Evolutionary conservation across 2,329 filamentous ascomycete genomes (phyloP), one percentile per base, ranked within the genome.

Genomic region (Pseudomassariella vexata): DNA sequence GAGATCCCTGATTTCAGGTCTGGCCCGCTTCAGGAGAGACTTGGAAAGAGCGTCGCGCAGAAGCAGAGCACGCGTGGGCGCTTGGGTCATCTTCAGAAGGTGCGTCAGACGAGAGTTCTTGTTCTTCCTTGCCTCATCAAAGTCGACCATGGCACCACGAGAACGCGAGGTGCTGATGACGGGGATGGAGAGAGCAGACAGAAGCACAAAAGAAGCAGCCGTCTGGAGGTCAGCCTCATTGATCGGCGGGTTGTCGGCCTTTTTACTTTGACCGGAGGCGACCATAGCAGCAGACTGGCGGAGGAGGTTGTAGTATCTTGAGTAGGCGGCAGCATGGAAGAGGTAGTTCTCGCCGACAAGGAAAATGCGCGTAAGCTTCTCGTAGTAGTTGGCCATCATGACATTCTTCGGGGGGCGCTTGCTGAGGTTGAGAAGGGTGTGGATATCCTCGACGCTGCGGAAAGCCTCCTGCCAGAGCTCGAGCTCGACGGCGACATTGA

Each of bases 331-430:
- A 47, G 92, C 92, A 57, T 98, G 92, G 80, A 98, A 98, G 27
- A 98, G 80, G 60, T 96, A 96, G 73, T 98, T 98, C 68, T 96
- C 92, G 61, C 90, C 94, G 46, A 96, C 92, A 42, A 98, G 78
- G 75, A 98, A 98, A 60, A 98, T 98, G 44, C 89, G 81, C 24
- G 92, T 95, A 37, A 98, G 80, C 70, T 96, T 96, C 74, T 98
- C 92, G 65, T 96, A 98, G 75, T 98, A 98, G 71, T 96, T 98
- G 66, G 92, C 92, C 92, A 98, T 98, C 92, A 98, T 96, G 57
- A 95, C 74, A 60, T 95, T 95, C 82, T 96, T 96, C 34, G 92
- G 83, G 23, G 89, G 89, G 35, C 92, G 85, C 77, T 96, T 96
- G 82, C 90, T 96, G 49, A 96, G 76, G 68, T 83, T 96, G 47